Base-by-base conservation (phyloP, 176 grass and related monocot species). In the Chrysopogon serrulatus region DNA sequence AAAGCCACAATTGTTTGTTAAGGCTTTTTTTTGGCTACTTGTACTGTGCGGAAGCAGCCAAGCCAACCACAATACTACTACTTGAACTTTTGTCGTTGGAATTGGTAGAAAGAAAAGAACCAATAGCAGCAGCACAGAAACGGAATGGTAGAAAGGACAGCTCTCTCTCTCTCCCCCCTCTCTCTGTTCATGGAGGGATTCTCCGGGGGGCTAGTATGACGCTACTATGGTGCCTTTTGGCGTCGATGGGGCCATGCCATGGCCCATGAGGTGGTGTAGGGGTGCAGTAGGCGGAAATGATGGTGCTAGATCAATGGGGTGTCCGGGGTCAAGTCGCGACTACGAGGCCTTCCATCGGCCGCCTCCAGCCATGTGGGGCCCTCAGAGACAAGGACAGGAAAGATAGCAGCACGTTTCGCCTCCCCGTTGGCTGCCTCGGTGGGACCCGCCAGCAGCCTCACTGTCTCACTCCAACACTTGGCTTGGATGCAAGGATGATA, bases 271-370 rank as follows among this genome's bases (percentile, higher is more conserved):
- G n/a, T n/a, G n/a, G n/a, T n/a, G n/a, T n/a, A n/a, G n/a, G n/a
- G n/a, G n/a, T n/a, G n/a, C n/a, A n/a, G n/a, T 85, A 59, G 39
- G 80, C 80, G 77, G 70, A 44, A 81, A 89, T 89, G 88, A 86
- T 90, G 83, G 41, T 35, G 83, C 88, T 86, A 54, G 43, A 86
- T 86, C 48, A n/a, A n/a, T 80, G 68, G 61, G 81, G 2, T 49
- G 65, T 45, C 71, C 74, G 74, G 80, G 51, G 78, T 86, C 73
- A 78, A 79, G 84, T 86, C 83, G 61, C 73, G 73, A 86, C 87
- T 77, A 77, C 41, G 48, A 33, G n/a, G 64, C 64, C 64, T 19
- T 74, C 79, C 28, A 78, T 83, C 84, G 65, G 65, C 51, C 79
- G 21, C 73, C 66, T 77, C 74, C 74, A 70, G 76, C 89, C 76